Evolutionary conservation across 2,329 filamentous ascomycete genomes (phyloP).

Genomic region (Sporothrix schenckii): DNA sequence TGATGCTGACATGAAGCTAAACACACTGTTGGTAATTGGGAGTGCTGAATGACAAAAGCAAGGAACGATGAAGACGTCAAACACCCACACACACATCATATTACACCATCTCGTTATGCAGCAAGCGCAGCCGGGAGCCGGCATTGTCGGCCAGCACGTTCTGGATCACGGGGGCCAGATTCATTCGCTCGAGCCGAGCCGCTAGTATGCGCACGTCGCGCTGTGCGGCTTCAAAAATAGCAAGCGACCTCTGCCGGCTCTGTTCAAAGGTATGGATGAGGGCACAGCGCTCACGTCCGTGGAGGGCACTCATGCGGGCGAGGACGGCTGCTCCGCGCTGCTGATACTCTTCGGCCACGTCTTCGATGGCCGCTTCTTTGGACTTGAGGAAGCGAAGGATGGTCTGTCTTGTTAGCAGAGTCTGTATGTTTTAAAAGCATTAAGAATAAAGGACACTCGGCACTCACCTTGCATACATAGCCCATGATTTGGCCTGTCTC

Average conservation of each 20-base stretch:
- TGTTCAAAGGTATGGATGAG: conserved; percentile 15
- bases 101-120: conserved; percentile 26
- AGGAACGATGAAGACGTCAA: background rate
- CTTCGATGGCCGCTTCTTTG: conserved; percentile 35
- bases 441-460: background rate
- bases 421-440: too few species aligned
- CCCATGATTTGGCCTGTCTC: conserved; percentile 34
- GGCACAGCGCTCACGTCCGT: conserved; percentile 5
- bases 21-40: too few species aligned
- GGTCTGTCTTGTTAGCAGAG: conserved; percentile 27
- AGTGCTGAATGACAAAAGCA: background rate
- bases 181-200: conserved; percentile 16
- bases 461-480: conserved; percentile 35
- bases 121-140: conserved; percentile 5
- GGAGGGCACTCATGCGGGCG: conserved; percentile 20
- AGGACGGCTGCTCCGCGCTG: conserved; percentile 32
- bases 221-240: conserved; percentile 12
- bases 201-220: conserved; percentile 17
- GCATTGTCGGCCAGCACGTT: conserved; percentile 24
- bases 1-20: too few species aligned
- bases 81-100: background rate
- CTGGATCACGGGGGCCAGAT: conserved; percentile 26
- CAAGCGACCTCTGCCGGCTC: background rate
- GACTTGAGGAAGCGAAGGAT: conserved; percentile 36
- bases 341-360: conserved; percentile 34